Evolutionary conservation across 352 stramenopile genomes (phyloP), one percentile per base, ranked within the genome.

Genomic region (Globisporangium paroecandrum): DNA sequence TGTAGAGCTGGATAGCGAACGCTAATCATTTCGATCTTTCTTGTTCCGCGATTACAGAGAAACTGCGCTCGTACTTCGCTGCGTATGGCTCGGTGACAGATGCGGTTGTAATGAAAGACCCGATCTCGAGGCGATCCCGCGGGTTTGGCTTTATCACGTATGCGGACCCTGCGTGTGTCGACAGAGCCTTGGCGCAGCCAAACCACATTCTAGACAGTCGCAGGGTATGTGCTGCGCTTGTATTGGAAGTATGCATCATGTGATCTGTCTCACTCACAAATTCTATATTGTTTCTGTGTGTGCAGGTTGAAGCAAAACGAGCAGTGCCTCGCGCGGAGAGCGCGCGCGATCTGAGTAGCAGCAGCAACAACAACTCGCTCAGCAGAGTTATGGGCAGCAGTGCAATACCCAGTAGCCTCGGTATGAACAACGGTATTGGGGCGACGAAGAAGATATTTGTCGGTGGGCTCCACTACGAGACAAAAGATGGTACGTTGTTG

Each of bases 121-220:
- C 89, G 64, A 97, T 98, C 62, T 97, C 91, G 46, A 83, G 89
- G 63, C 85, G 91, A 57, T 97, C 90, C 46, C 79, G 91, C 58
- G 91, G 91, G 53, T 98, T 98, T 71, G 91, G 91, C n/a, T 98
- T 98, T 75, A 97, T 98, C 81, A 98, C 91, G 62, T 98, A 97
- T 75, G 89, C 87, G 46, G 90, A 97, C 63, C 82, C 89, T 4
- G 68, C 70, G 18, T 97, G 87, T 70, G 91, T 98, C 54, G 91
- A 98, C 76, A 78, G 88, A 71, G 91, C 90, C n/a, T 70, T 98
- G 32, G 83, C 89, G 18, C 89, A 97, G 68, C 78, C 90, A 38
- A 96, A 93, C 62, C 91, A 98, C 67, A 92, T 97, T 59, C 74
- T 98, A 76, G 91, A 98, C 77, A 94, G 81, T 66, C 84, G 91